Evolutionary conservation across 495 filamentous ascomycete genomes (phyloP).

Genomic region (Diplogelasinospora grovesii): DNA sequence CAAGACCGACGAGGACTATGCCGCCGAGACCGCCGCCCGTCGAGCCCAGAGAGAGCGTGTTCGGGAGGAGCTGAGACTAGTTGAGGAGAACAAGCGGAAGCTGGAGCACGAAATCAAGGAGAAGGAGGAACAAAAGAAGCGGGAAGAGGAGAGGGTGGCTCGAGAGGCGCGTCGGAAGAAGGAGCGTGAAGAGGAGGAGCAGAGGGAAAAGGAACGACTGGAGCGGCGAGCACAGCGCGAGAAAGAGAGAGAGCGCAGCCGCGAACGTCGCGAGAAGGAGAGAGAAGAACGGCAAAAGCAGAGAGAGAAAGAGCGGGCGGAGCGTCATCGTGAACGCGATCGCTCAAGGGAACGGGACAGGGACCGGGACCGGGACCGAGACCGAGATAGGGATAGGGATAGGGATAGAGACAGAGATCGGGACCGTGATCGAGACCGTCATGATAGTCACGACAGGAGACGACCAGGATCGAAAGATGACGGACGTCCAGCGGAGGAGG

Average conservation of each 20-base stretch:
- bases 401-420: conserved; percentile 24
- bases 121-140: conserved; percentile 46
- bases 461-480: conserved; percentile 11
- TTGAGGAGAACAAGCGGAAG: conserved; percentile 61
- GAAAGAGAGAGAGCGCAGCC: conserved; percentile 48
- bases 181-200: conserved; percentile 52
- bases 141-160: conserved; percentile 53
- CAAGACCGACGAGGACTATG: conserved; percentile 81
- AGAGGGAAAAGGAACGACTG: conserved; percentile 48
- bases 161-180: conserved; percentile 54
- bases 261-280: conserved; percentile 49
- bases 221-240: conserved; percentile 55
- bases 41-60: conserved; percentile 57
- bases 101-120: conserved; percentile 58
- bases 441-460: conserved; percentile 13
- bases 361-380: conserved; percentile 31
- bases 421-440: conserved; percentile 28
- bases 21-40: conserved; percentile 59
- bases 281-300: conserved; percentile 35
- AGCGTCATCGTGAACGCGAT: conserved; percentile 22
- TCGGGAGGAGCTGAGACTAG: conserved; percentile 56
- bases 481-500: conserved; percentile 27
- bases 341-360: conserved; percentile 25
- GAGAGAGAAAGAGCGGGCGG: conserved; percentile 26
- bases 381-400: conserved; percentile 25